A percentile compares a stretch with the other conserved stretches of the same genome.
phyloP scores from a whole-genome alignment of 495 filamentous ascomycete genomes.

The Penicillium coprophilum region DNA sequence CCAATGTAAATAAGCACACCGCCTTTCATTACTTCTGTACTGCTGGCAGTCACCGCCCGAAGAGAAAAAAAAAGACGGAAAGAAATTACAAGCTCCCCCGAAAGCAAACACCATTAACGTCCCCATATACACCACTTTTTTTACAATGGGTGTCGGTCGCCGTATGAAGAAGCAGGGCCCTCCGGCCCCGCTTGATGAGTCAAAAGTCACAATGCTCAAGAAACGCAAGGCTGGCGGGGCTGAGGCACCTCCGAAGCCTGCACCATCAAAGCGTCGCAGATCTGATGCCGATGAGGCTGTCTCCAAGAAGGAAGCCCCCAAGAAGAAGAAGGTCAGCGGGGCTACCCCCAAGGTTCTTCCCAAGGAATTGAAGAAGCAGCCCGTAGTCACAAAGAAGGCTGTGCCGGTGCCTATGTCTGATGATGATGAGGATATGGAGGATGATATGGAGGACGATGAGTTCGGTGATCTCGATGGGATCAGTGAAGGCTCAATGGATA shows the following conservation, averaged over 20 bases:
- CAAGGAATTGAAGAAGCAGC: slow-evolving; percentile 39
- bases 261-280: slow-evolving; percentile 62
- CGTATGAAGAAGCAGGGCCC: slow-evolving; percentile 95
- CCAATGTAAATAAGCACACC: slow-evolving; percentile 19
- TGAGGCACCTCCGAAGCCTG: slow-evolving; percentile 37
- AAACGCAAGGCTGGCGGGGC: slow-evolving; percentile 71
- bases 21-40: slow-evolving; percentile 28
- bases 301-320: slow-evolving; percentile 24
- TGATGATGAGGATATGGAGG: slow-evolving; percentile 40
- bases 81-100: slow-evolving; percentile 22
- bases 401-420: slow-evolving; percentile 49
- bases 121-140: slow-evolving; percentile 21
- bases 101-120: slow-evolving; percentile 17
- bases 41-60: slow-evolving; percentile 37
- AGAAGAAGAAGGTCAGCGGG: slow-evolving; percentile 14
- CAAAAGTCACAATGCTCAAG: slow-evolving; percentile 66
- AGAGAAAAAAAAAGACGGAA: slow-evolving; percentile 36
- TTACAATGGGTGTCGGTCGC: slow-evolving; percentile 81
- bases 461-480: slow-evolving; percentile 54
- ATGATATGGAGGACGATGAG: slow-evolving; percentile 55
- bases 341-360: slow-evolving; percentile 7
- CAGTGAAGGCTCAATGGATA: slow-evolving; percentile 50
- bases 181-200: slow-evolving; percentile 78
- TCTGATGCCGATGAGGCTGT: slow-evolving; percentile 41
- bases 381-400: slow-evolving; percentile 34